phyloP scores from a whole-genome alignment of 2,329 filamentous ascomycete genomes.

The Xylaria sp. region DNA sequence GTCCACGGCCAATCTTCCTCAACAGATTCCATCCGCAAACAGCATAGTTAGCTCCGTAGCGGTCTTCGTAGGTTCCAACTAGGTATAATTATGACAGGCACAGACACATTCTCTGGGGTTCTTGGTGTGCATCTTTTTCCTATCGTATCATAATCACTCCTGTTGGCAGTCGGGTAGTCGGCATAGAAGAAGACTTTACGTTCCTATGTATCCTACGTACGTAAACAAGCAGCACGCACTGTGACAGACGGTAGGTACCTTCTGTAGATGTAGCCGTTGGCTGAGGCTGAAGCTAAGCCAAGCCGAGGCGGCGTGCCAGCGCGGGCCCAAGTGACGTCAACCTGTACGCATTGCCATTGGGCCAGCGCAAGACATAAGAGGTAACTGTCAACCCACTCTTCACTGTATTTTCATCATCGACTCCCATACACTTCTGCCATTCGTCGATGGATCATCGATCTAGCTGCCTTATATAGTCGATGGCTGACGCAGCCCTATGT shows the following conservation, averaged over 20 bases:
- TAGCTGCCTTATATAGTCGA: background rate
- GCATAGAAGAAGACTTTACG: slow-evolving; percentile 3
- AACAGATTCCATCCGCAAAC: background rate
- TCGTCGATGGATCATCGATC: slow-evolving; percentile 12
- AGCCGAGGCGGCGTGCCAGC: slow-evolving; percentile 1
- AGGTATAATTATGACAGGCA: slow-evolving; percentile 20
- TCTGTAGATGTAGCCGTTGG: background rate
- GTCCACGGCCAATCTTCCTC: background rate
- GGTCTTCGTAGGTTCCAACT: background rate
- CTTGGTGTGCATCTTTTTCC: background rate
- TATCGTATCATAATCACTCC: background rate
- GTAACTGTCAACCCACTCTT: background rate
- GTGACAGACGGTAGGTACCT: background rate
- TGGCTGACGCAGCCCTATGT: slow-evolving; percentile 12
- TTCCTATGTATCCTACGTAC: background rate
- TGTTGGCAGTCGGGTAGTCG: slow-evolving; percentile 17
- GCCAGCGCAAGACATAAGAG: background rate
- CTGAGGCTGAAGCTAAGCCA: slow-evolving; percentile 12
- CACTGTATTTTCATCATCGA: slow-evolving; percentile 12
- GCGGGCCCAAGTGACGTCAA: slow-evolving; percentile 23
- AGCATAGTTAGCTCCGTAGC: background rate
- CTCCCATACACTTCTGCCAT: background rate
- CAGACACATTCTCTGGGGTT: background rate
- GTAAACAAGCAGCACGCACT: background rate
- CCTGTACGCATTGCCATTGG: no score